phyloP scores from a whole-genome alignment of 78 protist genomes.

The Planoprotostelium fungivorum region DNA sequence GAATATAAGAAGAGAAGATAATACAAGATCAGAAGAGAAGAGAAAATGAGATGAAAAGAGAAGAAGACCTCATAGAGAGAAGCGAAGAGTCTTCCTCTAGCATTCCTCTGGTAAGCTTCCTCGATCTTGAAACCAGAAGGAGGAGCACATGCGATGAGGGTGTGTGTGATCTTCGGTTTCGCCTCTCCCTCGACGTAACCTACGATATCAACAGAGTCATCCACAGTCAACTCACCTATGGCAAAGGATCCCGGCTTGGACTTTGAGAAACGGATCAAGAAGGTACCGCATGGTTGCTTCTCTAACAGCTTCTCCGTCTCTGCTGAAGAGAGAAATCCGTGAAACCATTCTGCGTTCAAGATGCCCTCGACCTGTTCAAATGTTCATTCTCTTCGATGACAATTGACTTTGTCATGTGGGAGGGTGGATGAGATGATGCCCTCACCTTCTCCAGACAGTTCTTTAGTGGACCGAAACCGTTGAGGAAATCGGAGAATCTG shows the following conservation, averaged over 20 bases:
- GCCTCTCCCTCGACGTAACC: neutral
- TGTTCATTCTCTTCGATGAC: neutral
- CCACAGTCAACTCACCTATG: conserved; percentile 1
- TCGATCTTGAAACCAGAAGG: neutral
- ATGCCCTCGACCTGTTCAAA: conserved; percentile 1
- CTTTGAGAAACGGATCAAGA: conserved; percentile 63
- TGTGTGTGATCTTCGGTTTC: neutral
- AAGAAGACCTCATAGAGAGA: neutral
- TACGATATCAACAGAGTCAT: too few relatives aligned
- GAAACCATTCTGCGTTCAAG: conserved; percentile 44
- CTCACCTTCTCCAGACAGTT: neutral
- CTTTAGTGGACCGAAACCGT: conserved; percentile 10
- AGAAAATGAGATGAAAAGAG: too few relatives aligned
- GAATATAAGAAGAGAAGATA: too few relatives aligned
- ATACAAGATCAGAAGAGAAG: too few relatives aligned
- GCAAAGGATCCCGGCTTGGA: conserved; percentile 63
- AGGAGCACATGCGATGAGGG: neutral
- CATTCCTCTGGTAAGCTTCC: neutral
- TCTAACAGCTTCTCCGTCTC: conserved; percentile 56
- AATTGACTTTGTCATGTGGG: neutral
- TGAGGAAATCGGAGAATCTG: conserved; percentile 1
- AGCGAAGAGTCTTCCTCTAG: neutral
- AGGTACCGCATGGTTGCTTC: conserved; percentile 63
- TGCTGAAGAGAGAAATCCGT: conserved; percentile 60
- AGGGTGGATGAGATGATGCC: neutral